A percentile compares a stretch with the other conserved stretches of the same genome.
Conservation (phyloP, 2,329 filamentous ascomycete genomes). For the Colletotrichum noveboracense region DNA sequence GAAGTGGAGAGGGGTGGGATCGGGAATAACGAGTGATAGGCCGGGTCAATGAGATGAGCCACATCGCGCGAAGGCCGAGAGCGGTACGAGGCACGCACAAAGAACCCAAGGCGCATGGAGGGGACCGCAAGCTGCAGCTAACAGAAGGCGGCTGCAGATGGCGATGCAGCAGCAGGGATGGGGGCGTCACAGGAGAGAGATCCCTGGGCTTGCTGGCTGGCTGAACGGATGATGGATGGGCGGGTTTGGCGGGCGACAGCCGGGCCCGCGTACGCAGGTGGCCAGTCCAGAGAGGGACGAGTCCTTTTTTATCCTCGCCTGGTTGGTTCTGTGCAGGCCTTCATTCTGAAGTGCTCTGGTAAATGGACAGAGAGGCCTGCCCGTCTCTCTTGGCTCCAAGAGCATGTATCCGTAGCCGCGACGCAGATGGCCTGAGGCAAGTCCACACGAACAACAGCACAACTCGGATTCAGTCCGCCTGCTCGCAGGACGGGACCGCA, state of each 20-base stretch:
- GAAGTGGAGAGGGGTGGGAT: background rate
- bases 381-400: background rate
- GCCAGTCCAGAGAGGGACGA: background rate
- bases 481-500: background rate
- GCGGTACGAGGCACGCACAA: conserved; percentile 8
- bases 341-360: background rate
- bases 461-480: background rate
- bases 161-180: conserved; percentile 7
- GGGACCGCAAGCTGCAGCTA: background rate
- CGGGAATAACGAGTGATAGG: conserved; percentile 2
- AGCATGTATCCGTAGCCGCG: background rate
- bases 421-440: background rate
- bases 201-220: background rate
- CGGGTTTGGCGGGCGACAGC: conserved; percentile 11
- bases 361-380: background rate
- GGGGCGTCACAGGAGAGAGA: background rate
- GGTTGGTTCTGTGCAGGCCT: background rate
- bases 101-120: background rate
- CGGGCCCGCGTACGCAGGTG: background rate
- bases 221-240: background rate
- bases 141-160: background rate
- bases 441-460: background rate
- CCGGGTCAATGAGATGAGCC: background rate
- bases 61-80: conserved; percentile 6
- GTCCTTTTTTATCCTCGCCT: background rate